Percentiles rank a stretch among this genome's conserved stretches.
Evolutionary conservation across 805 yeast species (phyloP).

Genomic region (Myxozyma sirexii): DNA sequence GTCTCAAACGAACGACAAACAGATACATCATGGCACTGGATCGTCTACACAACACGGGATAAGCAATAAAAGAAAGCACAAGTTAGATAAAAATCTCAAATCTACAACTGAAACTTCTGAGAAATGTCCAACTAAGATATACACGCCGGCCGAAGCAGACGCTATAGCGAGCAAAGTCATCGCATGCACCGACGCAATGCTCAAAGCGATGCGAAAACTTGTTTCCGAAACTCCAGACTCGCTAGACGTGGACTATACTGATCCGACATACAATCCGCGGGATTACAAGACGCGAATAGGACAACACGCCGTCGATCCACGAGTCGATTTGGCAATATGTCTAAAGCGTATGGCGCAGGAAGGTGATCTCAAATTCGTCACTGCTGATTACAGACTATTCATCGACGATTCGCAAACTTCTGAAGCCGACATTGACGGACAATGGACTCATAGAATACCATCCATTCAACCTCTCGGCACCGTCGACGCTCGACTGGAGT

Average conservation of each 20-base stretch:
- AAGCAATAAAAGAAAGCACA: no score
- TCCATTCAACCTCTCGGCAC: not conserved
- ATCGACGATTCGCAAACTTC: slow-evolving; percentile 1
- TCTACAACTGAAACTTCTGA: not conserved
- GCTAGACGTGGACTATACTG: slow-evolving; percentile 21
- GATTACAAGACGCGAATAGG: not conserved
- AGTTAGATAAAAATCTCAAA: not conserved
- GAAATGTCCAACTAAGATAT: not conserved
- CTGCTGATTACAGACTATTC: slow-evolving; percentile 7
- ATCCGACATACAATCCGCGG: not conserved
- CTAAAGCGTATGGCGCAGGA: slow-evolving; percentile 21
- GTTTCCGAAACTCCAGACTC: slow-evolving; percentile 17
- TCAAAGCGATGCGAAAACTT: slow-evolving; percentile 31
- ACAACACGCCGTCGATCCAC: slow-evolving; percentile 12
- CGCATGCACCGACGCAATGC: slow-evolving; percentile 34
- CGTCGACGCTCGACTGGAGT: not conserved
- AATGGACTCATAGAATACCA: slow-evolving; percentile 11
- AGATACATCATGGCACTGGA: no score
- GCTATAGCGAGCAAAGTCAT: slow-evolving; percentile 24
- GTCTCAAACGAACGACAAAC: not conserved
- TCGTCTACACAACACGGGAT: no score
- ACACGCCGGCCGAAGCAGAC: slow-evolving; percentile 15
- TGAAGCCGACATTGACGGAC: not conserved
- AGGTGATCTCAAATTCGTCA: slow-evolving; percentile 21
- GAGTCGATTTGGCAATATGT: slow-evolving; percentile 25